Evolutionary conservation across 2,329 filamentous ascomycete genomes (phyloP), one percentile per base, ranked within the genome.

Genomic region (Diplodia seriata): DNA sequence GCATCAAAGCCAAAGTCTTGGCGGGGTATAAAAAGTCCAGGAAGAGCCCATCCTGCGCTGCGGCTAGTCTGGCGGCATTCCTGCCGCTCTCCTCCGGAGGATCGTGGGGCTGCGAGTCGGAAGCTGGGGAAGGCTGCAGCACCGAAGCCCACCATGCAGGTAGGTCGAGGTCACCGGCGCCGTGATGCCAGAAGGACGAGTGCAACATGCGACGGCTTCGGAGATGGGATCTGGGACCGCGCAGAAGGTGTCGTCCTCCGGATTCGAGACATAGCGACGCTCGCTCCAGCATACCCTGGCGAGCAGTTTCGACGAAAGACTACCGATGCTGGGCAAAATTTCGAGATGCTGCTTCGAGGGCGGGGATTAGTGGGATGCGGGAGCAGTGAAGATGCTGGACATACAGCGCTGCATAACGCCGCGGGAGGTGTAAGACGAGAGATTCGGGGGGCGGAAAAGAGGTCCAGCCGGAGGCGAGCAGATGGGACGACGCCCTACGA

Each of bases 251-350:
- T 76, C 83, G 82, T 75, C 84, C 80, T 81, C 85, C 83, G 77
- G 83, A 81, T 81, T 86, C 81, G 81, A 87, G 82, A 79, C 84
- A 87, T 86, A 81, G 80, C 76, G 83, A 82, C 75, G 84, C 84
- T 73, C 84, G 84, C 84, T 87, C 85, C 76, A 87, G 84, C 85
- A 87, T 87, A 72, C 76, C 76, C 77, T 71, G 70, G 70, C 67
- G 70, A 65, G 51, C 59, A 49, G 47, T 47, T 14, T 43, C 36
- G 53, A 50, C 33, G 50, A 56, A 8, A 50, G 56, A 49, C 67
- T 65, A 55, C 50, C 57, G 51, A 40, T 29, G 66, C 51, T 43
- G 64, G 43, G 23, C 2, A 20, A n/a, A 29, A 47, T 1, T 15
- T 20, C 33, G 50, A 53, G 62, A 20, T 31, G 62, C 50, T 65